Evolutionary conservation across 2,329 filamentous ascomycete species (phyloP).

Genomic region (Colletotrichum viniferum): DNA sequence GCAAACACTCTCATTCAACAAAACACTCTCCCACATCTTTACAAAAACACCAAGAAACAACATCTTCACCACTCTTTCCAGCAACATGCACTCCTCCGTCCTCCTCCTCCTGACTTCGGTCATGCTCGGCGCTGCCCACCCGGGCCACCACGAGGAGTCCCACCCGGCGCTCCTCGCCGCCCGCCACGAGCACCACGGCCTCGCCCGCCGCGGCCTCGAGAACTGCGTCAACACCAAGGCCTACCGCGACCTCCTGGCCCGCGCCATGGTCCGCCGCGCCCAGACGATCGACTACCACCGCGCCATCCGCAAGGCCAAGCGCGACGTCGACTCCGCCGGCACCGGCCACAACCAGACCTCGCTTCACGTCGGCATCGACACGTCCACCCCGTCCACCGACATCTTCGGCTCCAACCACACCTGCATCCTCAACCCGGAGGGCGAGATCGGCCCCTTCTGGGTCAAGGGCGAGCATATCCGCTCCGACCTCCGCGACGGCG

Average conservation of each 20-base stretch:
- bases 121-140: conserved; percentile 2
- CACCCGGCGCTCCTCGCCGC: background rate
- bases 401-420: conserved; percentile 40
- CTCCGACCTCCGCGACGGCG: conserved; percentile 3
- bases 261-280: conserved; percentile 4
- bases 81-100: background rate
- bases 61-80: background rate
- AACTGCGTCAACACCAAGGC: background rate
- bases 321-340: conserved; percentile 2
- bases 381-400: background rate
- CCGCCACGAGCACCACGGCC: conserved; percentile 3
- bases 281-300: background rate
- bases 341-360: background rate
- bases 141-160: conserved; percentile 2
- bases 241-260: conserved; percentile 6
- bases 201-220: conserved; percentile 4
- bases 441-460: conserved; percentile 53
- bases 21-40: background rate
- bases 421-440: conserved; percentile 50
- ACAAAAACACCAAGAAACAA: background rate
- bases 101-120: background rate
- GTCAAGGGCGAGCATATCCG: conserved; percentile 16
- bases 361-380: background rate
- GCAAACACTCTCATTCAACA: background rate
- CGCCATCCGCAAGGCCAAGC: conserved; percentile 2